These are phyloP conservation scores for Saccharum spontaneum DNA, from an alignment of 176 grass and related monocot genomes.

Conservation along the genomic window DNA sequence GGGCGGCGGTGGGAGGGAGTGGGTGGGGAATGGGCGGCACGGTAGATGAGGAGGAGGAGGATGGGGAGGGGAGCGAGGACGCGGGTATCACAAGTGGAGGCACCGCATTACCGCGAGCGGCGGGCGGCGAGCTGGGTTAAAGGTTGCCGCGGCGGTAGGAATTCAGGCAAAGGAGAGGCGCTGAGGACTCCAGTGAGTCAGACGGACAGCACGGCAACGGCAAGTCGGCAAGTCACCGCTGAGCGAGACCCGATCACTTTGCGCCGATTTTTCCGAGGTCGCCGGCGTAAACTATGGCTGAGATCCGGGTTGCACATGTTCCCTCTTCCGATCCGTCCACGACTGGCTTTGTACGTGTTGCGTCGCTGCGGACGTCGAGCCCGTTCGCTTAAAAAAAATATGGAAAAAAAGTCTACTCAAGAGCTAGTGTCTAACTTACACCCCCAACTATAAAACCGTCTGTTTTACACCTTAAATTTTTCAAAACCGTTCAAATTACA, in stretches of 20 bases:
- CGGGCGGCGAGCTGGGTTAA: constrained; percentile 9
- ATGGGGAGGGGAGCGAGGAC: background rate
- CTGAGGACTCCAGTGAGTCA: background rate
- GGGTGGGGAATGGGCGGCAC: background rate
- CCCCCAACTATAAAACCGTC: too few species aligned
- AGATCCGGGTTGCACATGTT: background rate
- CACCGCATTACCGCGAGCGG: constrained; percentile 13
- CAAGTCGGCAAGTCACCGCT: constrained; percentile 3
- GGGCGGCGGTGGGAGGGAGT: background rate
- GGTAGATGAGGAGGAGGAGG: constrained; percentile 3
- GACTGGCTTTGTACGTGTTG: background rate
- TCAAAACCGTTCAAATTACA: too few species aligned
- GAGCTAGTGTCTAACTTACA: too few species aligned
- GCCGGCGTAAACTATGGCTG: background rate
- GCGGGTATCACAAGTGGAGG: constrained; percentile 21
- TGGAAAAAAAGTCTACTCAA: too few species aligned
- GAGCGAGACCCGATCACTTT: background rate
- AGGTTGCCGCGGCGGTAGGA: background rate
- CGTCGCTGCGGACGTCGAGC: background rate
- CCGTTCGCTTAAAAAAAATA: too few species aligned
- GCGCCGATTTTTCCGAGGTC: background rate
- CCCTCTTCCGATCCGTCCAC: background rate
- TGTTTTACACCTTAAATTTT: too few species aligned
- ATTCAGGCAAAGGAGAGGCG: background rate
- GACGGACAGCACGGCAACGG: background rate